phyloP scores from a whole-genome alignment of 352 stramenopile species.

The Phytopythium litorale region DNA sequence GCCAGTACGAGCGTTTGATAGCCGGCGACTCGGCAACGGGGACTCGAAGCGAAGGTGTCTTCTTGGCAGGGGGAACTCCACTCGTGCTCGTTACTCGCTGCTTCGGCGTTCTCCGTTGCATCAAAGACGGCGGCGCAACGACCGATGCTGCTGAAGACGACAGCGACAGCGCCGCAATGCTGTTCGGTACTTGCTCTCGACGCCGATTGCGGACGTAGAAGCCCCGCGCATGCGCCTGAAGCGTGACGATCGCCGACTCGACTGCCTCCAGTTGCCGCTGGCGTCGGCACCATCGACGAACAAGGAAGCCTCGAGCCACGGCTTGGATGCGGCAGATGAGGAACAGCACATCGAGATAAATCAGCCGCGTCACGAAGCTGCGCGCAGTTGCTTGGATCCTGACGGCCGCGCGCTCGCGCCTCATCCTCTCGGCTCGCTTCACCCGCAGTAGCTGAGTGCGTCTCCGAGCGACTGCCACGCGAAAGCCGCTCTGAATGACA shows the following conservation, averaged over 20 bases:
- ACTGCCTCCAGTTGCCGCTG: background rate
- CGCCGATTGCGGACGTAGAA: slow-evolving; percentile 18
- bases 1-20: slow-evolving; percentile 71
- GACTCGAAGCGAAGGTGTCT: background rate
- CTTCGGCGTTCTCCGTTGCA: background rate
- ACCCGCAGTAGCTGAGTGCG: slow-evolving; percentile 11
- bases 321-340: slow-evolving; percentile 78
- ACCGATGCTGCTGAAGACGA: background rate
- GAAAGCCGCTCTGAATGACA: slow-evolving; percentile 41
- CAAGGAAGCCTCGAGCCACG: slow-evolving; percentile 55
- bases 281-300: slow-evolving; percentile 19
- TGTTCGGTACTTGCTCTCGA: background rate
- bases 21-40: slow-evolving; percentile 8
- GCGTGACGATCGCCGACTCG: slow-evolving; percentile 7
- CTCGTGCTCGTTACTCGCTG: background rate
- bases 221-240: slow-evolving; percentile 49
- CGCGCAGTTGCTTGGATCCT: slow-evolving; percentile 54
- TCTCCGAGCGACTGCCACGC: slow-evolving; percentile 20
- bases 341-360: slow-evolving; percentile 80
- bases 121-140: background rate
- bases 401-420: slow-evolving; percentile 26
- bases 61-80: background rate
- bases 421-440: slow-evolving; percentile 8
- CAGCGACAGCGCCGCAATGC: background rate
- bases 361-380: slow-evolving; percentile 61